A percentile compares a stretch with the other conserved stretches of the same genome.
These are phyloP conservation scores for Rugosomyces carneus DNA, from an alignment of 1,284 basidiomycete genomes.

Conservation along the genomic window DNA sequence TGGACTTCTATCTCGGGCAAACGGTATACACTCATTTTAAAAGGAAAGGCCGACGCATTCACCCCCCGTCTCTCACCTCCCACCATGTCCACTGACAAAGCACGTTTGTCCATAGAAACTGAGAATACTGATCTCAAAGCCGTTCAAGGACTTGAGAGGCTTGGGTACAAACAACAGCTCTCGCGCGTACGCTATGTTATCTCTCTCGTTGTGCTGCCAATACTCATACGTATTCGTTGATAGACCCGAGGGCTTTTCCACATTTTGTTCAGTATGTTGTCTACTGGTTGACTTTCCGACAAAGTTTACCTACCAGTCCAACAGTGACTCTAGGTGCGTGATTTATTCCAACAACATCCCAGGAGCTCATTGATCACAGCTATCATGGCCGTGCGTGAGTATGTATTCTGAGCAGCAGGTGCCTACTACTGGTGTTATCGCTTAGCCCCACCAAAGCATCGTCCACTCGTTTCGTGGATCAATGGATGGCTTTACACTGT, in stretches of 20 bases:
- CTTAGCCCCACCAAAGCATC: conserved; percentile 36
- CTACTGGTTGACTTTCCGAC: neutral
- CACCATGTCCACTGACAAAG: neutral
- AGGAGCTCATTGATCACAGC: conserved; percentile 23
- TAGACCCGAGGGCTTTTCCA: conserved; percentile 43
- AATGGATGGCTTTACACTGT: conserved; percentile 53
- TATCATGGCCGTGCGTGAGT: conserved; percentile 50
- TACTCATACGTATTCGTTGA: neutral
- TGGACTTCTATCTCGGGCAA: neutral
- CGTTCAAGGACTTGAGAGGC: conserved; percentile 32
- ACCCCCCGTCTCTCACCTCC: neutral
- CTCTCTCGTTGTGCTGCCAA: neutral
- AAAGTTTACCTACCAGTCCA: neutral
- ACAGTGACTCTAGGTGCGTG: conserved; percentile 42
- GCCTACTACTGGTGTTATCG: conserved; percentile 55
- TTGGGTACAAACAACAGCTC: conserved; percentile 48
- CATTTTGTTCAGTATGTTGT: conserved; percentile 43
- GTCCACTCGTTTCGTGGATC: conserved; percentile 46
- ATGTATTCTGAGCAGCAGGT: conserved; percentile 33
- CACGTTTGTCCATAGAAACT: neutral
- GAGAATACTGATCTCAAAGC: conserved; percentile 4
- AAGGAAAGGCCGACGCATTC: neutral
- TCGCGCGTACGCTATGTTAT: conserved; percentile 30
- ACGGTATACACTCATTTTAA: neutral
- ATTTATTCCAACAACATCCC: neutral